These are phyloP conservation scores for Cryptosporidium meleagridis DNA, from an alignment of 169 alveolate genomes.

Conservation along the genomic window DNA sequence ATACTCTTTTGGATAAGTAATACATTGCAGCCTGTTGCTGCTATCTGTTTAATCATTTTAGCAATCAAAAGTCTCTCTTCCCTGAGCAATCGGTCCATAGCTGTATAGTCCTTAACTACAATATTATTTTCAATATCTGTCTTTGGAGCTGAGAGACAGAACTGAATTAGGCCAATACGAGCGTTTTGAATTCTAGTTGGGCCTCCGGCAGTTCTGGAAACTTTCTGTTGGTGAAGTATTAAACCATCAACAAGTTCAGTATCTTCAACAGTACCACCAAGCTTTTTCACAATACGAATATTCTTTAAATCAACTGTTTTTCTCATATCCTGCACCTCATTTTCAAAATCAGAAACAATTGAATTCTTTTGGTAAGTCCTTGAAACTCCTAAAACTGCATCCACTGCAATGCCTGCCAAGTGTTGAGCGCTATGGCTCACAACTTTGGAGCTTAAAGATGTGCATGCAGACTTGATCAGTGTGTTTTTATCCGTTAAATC, in stretches of 20 bases:
- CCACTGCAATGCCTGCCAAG: constrained; percentile 99
- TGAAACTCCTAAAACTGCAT: constrained; percentile 92
- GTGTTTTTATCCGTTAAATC: constrained; percentile 94
- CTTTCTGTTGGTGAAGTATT: constrained; percentile 94
- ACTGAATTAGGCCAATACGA: constrained; percentile 97
- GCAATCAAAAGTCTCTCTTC: constrained; percentile 97
- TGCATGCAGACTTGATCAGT: constrained; percentile 93
- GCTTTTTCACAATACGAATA: constrained; percentile 90
- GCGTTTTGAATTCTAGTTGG: constrained; percentile 94
- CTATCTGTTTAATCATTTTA: constrained; percentile 96
- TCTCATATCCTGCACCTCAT: not conserved
- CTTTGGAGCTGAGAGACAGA: constrained; percentile 98
- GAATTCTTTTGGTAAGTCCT: constrained; percentile 25
- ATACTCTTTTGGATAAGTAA: constrained; percentile 97
- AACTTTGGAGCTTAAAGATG: constrained; percentile 97
- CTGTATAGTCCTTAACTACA: constrained; percentile 93
- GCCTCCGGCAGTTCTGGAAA: constrained; percentile 96
- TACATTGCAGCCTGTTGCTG: constrained; percentile 98
- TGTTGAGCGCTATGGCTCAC: constrained; percentile 95
- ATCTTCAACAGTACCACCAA: constrained; percentile 99
- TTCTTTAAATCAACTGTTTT: constrained; percentile 90
- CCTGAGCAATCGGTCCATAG: constrained; percentile 96
- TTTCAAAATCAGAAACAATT: constrained; percentile 60
- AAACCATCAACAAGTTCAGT: constrained; percentile 98
- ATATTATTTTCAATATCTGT: constrained; percentile 99